Evolutionary conservation across 2,329 filamentous ascomycete genomes (phyloP), one percentile per base, ranked within the genome.

Genomic region (Hypoxylon sp.): DNA sequence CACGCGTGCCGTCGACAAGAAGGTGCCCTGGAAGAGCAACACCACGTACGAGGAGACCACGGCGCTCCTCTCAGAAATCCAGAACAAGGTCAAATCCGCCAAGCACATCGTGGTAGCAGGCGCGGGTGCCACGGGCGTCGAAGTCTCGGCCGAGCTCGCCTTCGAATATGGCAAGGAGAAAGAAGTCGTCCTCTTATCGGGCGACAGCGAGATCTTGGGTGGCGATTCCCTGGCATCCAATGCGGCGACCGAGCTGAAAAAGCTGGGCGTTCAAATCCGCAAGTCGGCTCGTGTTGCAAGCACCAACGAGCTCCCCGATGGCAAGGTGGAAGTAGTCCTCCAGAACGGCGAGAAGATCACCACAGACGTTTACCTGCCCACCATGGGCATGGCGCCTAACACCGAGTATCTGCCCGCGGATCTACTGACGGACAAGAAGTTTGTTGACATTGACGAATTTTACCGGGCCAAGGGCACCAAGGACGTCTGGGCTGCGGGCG

Each of bases 321-420:
- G 83, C 63, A 83, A 83, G 76, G 86, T 84, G 2, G 82, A 85
- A 73, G 79, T 90, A 20, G 75, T 75, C 40, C 80, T 90, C 6
- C 78, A 79, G 35, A 79, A 78, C 64, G 85, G 85, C 68, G 81
- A 84, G 68, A 84, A 77, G 55, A 73, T 89, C 66, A 71, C 78
- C 6, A 87, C 86, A 1, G 88, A 90, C 72, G 66, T 87, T n/a
- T 88, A 88, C 76, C 79, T 90, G 25, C 83, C 87, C 5, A 87
- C 87, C 3, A 83, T 85, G 73, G 88, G 88, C 33, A 77, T 88
- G 44, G 74, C 80, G 20, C 85, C 88, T 49, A 90, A 90, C 77
- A 84, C 85, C 4, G 83, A 84, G 44, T 89, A 83, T 76, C 71
- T 90, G 3, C 83, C 85, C 1, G 75, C 73, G 3, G 74, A 76